Evolutionary conservation across 2,329 filamentous ascomycete genomes (phyloP).

Genomic region (Sporothrix dimorphospora): DNA sequence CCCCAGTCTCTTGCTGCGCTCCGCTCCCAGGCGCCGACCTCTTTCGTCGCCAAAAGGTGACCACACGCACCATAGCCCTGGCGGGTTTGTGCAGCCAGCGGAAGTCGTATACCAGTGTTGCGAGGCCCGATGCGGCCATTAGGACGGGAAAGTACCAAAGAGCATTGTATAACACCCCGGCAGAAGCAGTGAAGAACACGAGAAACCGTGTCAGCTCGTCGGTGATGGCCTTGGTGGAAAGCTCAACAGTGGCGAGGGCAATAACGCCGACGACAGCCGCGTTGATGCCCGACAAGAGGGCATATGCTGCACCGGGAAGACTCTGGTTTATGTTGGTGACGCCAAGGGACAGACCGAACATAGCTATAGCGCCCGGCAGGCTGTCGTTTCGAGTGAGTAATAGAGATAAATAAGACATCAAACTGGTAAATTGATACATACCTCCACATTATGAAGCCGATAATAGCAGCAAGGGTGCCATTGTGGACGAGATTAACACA

Average conservation of each 20-base stretch:
- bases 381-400: background rate
- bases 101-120: background rate
- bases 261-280: slow-evolving; percentile 73
- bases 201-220: slow-evolving; percentile 65
- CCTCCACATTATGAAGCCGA: background rate
- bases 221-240: slow-evolving; percentile 68
- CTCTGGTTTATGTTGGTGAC: slow-evolving; percentile 61
- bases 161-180: slow-evolving; percentile 70
- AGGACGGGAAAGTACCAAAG: slow-evolving; percentile 47
- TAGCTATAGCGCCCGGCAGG: slow-evolving; percentile 69
- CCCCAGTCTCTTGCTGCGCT: background rate
- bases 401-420: background rate
- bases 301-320: slow-evolving; percentile 66
- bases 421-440: background rate
- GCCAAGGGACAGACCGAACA: slow-evolving; percentile 69
- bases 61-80: background rate
- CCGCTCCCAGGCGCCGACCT: background rate
- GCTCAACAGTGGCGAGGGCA: slow-evolving; percentile 68
- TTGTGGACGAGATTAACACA: background rate
- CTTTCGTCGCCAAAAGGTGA: background rate
- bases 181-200: slow-evolving; percentile 65
- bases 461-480: background rate
- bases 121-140: background rate
- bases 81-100: background rate
- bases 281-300: slow-evolving; percentile 71